These are phyloP conservation scores for Phaeophleospora eucalypticola DNA, from an alignment of 2,329 filamentous ascomycete genomes.

Conservation along the genomic window DNA sequence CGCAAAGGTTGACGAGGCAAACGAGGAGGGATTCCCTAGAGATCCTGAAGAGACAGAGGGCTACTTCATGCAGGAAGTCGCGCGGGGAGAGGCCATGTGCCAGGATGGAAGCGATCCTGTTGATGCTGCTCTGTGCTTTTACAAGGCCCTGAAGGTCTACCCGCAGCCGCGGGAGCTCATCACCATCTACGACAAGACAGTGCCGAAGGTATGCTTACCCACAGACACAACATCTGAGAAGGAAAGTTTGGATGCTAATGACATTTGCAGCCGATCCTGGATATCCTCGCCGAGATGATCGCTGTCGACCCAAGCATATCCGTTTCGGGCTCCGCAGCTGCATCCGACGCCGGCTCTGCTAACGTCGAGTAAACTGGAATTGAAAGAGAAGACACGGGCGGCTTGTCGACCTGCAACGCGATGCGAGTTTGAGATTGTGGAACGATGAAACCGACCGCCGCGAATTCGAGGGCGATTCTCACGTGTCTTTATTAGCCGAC, in stretches of 20 bases:
- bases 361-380: conserved; percentile 28
- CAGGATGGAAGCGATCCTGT: conserved; percentile 73
- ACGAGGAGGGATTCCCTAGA: conserved; percentile 85
- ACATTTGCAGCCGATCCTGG: conserved; percentile 69
- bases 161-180: conserved; percentile 90
- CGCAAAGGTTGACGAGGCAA: conserved; percentile 70
- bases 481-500: conserved; percentile 1
- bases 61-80: conserved; percentile 96
- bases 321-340: conserved; percentile 26
- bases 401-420: no score
- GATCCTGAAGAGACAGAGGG: conserved; percentile 90
- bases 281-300: conserved; percentile 97
- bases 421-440: no score
- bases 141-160: conserved; percentile 98
- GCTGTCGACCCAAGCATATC: conserved; percentile 70
- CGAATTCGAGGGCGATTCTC: background rate
- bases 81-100: conserved; percentile 77
- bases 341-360: conserved; percentile 26
- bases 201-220: conserved; percentile 79
- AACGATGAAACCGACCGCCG: background rate
- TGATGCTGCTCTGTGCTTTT: conserved; percentile 91
- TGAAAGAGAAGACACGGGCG: background rate
- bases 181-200: conserved; percentile 96
- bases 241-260: background rate
- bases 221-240: no score